Percentiles rank a stretch among this genome's conserved stretches.
These are phyloP conservation scores for Citrus hindsii DNA, from an alignment of 345 rosid species.

Conservation along the genomic window DNA sequence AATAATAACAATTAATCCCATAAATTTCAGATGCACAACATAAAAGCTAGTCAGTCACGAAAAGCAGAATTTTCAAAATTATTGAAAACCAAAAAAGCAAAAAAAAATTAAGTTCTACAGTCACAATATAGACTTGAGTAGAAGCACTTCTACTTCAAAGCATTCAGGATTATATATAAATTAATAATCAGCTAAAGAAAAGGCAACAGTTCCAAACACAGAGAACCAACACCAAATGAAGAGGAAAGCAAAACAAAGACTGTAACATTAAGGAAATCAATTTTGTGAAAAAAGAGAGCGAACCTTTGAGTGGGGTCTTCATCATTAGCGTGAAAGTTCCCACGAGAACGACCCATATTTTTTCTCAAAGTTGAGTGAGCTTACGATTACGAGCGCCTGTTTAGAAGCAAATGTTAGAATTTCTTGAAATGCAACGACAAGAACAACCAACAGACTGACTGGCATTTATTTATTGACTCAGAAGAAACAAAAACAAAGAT, in stretches of 20 bases:
- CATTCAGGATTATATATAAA: neutral
- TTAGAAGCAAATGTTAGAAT: neutral
- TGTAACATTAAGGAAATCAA: neutral
- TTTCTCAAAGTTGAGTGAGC: conserved; percentile 18
- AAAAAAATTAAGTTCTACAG: neutral
- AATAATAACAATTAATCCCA: too few relatives aligned
- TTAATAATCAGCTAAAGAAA: neutral
- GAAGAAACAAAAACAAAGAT: neutral
- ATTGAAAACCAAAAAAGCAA: neutral
- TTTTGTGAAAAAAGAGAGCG: conserved; percentile 1
- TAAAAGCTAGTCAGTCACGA: neutral
- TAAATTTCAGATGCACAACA: neutral
- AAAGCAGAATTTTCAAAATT: neutral
- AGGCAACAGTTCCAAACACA: neutral
- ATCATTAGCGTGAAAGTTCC: conserved; percentile 74
- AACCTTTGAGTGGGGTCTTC: conserved; percentile 97
- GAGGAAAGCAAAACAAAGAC: neutral
- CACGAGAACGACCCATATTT: conserved; percentile 94
- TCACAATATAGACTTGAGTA: neutral
- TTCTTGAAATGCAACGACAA: neutral
- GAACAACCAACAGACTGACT: neutral
- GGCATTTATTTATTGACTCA: neutral
- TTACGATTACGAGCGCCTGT: conserved; percentile 14
- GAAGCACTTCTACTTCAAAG: neutral
- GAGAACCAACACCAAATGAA: neutral